Conservation (phyloP, 352 stramenopile species). For the Pythium folliculosum region DNA sequence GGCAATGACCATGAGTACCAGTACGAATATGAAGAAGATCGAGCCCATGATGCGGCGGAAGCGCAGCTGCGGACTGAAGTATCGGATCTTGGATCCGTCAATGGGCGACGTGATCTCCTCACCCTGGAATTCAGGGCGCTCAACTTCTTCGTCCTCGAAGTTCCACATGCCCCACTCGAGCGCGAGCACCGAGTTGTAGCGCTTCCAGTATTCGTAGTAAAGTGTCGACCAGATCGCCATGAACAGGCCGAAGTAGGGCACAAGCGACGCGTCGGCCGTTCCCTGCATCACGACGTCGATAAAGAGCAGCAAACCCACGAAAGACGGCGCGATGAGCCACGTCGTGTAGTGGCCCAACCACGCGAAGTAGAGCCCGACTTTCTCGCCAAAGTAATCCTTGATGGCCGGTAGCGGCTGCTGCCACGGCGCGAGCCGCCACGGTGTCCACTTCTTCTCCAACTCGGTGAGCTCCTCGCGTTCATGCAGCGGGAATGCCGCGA, state of each 20-base stretch:
- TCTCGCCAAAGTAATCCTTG: slow-evolving; percentile 84
- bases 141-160: slow-evolving; percentile 72
- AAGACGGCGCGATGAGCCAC: slow-evolving; percentile 91
- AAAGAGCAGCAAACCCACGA: slow-evolving; percentile 89
- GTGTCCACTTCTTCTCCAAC: slow-evolving; percentile 64
- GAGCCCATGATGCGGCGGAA: slow-evolving; percentile 73
- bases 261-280: slow-evolving; percentile 56
- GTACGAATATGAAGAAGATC: slow-evolving; percentile 69
- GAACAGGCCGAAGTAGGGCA: slow-evolving; percentile 81
- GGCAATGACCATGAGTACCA: slow-evolving; percentile 69
- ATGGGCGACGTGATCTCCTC: slow-evolving; percentile 72
- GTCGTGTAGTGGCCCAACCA: slow-evolving; percentile 95
- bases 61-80: slow-evolving; percentile 68
- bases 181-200: slow-evolving; percentile 65
- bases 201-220: slow-evolving; percentile 87
- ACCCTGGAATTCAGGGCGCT: slow-evolving; percentile 72
- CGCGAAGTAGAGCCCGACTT: slow-evolving; percentile 97
- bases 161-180: slow-evolving; percentile 77
- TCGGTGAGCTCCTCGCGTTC: slow-evolving; percentile 46
- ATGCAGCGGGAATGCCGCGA: slow-evolving; percentile 64
- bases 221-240: slow-evolving; percentile 83
- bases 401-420: slow-evolving; percentile 57
- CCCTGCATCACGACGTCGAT: slow-evolving; percentile 70
- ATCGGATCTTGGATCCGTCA: slow-evolving; percentile 72
- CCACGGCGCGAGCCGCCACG: slow-evolving; percentile 63